Base-by-base conservation (phyloP, 2,329 filamentous ascomycete species). In the Sarocladium strictum region DNA sequence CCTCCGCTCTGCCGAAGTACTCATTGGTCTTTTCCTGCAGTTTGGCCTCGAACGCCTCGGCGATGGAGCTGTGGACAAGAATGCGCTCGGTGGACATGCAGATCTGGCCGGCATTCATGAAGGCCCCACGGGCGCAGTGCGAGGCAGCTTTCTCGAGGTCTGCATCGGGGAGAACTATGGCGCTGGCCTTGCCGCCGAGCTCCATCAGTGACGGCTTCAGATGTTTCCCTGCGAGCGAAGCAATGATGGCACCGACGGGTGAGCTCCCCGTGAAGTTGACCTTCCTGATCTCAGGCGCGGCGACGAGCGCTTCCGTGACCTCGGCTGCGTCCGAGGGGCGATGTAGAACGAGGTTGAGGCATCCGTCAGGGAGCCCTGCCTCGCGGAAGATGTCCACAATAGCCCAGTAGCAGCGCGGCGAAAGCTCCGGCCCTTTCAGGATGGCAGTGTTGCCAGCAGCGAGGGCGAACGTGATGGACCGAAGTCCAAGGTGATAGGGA, bases 41-140 rank as follows among this genome's bases (percentile, higher is more conserved):
- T 3, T 19, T 21, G 2, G 21, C 21, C 19, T 26, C 23, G 54
- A 64, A 63, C 11, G 47, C 56, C 5, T 41, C 24, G 2, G 56
- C 52, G 19, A 64, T 53, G 21, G 55, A 58, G 52, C 63, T 59
- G 56, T 70, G 65, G 7, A 73, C 67, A 15, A 73, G 56, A 11
- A 87, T 79, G 14, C 82, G 77, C 65, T 88, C 85, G 0, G 85
- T 87, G 9, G 78, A 76, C 85, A 89, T 88, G 72, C 86, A 89
- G 43, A 89, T 81, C 71, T 90, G 86, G 1, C 86, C 86, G 21
- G 54, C 23, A 40, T 90, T 81, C 12, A 58, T 26, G 49, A 59
- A 64, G 0, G 63, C 60, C 3, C 63, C 63, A 3, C 57, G 24
- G 2, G 57, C 58, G 41, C 63, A 64, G 14, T 64, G 55, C 15